These are phyloP conservation scores for Solanum gracilifrons DNA, from an alignment of 257 asterid species.

Conservation along the genomic window DNA sequence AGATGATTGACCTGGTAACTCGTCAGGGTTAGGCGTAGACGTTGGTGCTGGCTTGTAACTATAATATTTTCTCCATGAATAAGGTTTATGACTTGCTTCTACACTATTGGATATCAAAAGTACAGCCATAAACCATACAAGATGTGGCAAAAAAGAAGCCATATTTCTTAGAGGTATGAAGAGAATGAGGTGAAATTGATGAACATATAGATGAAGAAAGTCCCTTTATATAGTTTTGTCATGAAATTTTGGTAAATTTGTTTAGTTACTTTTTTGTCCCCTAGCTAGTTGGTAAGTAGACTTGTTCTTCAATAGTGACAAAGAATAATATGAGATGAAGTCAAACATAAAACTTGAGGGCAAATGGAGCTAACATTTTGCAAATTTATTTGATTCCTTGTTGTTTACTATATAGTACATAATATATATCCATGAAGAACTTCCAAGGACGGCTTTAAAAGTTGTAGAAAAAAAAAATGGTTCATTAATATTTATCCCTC, in stretches of 20 bases:
- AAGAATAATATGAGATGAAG: background rate
- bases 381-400: background rate
- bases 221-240: background rate
- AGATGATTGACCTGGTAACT: background rate
- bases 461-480: too few species aligned
- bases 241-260: background rate
- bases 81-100: background rate
- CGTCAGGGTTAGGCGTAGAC: background rate
- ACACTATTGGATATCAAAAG: background rate
- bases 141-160: conserved; percentile 5
- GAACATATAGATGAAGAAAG: background rate
- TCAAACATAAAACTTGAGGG: background rate
- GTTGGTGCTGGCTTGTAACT: background rate
- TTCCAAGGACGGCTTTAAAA: background rate
- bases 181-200: background rate
- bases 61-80: background rate
- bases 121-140: background rate
- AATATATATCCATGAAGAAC: background rate
- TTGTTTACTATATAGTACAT: too few species aligned
- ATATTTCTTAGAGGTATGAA: conserved; percentile 1
- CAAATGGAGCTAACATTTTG: background rate
- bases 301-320: background rate
- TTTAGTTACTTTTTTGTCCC: background rate
- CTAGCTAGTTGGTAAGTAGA: background rate
- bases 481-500: too few species aligned